Evolutionary conservation across 306 rosid genomes (phyloP).

Genomic region (Quillaja saponaria): DNA sequence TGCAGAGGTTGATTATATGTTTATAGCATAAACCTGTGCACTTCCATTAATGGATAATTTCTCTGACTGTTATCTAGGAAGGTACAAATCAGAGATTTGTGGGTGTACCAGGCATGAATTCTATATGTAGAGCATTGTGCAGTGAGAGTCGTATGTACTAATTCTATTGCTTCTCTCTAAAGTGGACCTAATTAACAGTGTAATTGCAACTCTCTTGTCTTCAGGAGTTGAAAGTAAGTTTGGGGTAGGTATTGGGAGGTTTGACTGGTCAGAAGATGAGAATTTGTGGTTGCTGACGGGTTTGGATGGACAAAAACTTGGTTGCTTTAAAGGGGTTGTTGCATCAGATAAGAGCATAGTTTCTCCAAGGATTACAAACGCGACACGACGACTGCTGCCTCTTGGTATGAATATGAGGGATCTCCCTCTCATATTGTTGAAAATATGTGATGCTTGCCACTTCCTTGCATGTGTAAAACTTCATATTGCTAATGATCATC

Average conservation of each 20-base stretch:
- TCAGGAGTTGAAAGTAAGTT: conserved; percentile 86
- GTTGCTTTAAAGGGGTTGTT: conserved; percentile 77
- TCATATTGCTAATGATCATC: no score
- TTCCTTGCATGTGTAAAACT: no score
- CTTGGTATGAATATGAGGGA: conserved; percentile 66
- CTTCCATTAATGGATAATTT: conserved; percentile 17
- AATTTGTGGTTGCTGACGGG: conserved; percentile 71
- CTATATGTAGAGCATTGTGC: conserved; percentile 82
- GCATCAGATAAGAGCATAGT: conserved; percentile 81
- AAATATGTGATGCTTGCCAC: no score
- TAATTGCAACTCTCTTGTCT: conserved; percentile 13
- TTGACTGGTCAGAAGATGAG: conserved; percentile 74
- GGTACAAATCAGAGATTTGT: conserved; percentile 64
- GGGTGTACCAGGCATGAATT: conserved; percentile 97
- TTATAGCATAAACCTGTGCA: conserved; percentile 4
- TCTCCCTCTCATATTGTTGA: conserved; percentile 25
- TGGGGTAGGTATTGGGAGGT: conserved; percentile 57
- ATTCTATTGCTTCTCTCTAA: conserved; percentile 27
- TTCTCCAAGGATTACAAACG: conserved; percentile 62
- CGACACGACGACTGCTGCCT: conserved; percentile 64
- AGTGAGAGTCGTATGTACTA: conserved; percentile 59
- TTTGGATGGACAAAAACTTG: conserved; percentile 67
- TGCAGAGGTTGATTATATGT: conserved; percentile 23
- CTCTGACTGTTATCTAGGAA: conserved; percentile 69
- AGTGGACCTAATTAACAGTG: conserved; percentile 20